Evolutionary conservation across 2,329 filamentous ascomycete species (phyloP), one percentile per base, ranked within the genome.

Genomic region (Diaporthe sp.): DNA sequence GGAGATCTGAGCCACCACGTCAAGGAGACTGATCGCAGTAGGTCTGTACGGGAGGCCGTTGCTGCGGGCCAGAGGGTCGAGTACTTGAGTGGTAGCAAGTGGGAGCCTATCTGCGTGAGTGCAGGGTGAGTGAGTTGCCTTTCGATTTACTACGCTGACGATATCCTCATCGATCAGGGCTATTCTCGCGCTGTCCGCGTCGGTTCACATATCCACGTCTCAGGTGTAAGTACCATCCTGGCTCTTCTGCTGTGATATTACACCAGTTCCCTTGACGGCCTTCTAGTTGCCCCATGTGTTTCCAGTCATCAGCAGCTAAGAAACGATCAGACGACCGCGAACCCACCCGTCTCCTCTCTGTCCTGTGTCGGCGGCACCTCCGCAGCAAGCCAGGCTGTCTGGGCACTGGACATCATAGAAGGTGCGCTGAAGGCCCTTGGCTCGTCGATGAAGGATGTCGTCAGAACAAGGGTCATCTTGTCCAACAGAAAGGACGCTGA

Each of bases 1-100:
- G 82, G 82, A 0, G 80, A 83, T 74, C 74, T 82, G 60, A 81
- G 79, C 13, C 74, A 82, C 66, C 82, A 83, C 66, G 17, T 80
- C 5, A 33, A 71, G n/a, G 71, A 77, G 57, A 45, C 50, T 3
- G 75, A 77, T 38, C 33, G 71, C 6, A 25, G 4, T 17, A 57
- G 69, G 28, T 60, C 70, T 35, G 64, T 80, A 0, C 55, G 52
- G 8, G 69, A 77, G 58, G 80, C 79, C 19, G 72, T 79, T 22
- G 74, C 54, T 0, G 42, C 71, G 30, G 80, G 80, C 1, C 74
- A 76, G 55, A 74, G 80, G 25, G 76, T 82, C 33, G 80, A 82
- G 70, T 81, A 81, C 61, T 75, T 74, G 35, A 79, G 80, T 6
- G 78, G 80, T 1, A 82, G 79, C 70, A 75, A 76, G 35, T 82